Conservation (phyloP, 2,329 filamentous ascomycete genomes). For the Claviceps sp. region DNA sequence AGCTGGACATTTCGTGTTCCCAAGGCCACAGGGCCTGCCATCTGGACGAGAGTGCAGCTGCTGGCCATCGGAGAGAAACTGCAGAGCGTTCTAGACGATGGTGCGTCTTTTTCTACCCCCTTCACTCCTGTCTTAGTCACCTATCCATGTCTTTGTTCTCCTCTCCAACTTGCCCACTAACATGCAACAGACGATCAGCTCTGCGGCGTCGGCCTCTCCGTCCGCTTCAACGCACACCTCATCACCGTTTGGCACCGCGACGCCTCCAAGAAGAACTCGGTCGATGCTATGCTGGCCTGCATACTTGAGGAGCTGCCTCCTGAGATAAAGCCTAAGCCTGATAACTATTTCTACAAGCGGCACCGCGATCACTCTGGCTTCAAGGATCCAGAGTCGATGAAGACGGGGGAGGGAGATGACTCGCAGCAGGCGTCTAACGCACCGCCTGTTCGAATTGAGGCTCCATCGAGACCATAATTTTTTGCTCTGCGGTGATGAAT, state of each 20-base stretch:
- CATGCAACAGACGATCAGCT: constrained; percentile 58
- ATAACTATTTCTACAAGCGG: constrained; percentile 75
- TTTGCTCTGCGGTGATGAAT: background rate
- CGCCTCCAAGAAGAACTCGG: constrained; percentile 62
- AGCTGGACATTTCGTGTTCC: constrained; percentile 87
- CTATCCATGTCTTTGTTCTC: background rate
- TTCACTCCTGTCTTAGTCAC: background rate
- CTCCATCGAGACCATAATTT: constrained; percentile 9
- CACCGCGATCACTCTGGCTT: constrained; percentile 82
- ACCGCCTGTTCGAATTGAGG: constrained; percentile 13
- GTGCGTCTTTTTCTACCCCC: constrained; percentile 30
- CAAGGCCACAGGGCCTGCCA: constrained; percentile 57
- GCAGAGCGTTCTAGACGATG: constrained; percentile 57
- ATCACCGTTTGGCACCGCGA: constrained; percentile 92
- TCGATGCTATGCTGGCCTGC: constrained; percentile 59
- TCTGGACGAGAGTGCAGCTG: constrained; percentile 72
- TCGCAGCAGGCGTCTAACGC: constrained; percentile 29
- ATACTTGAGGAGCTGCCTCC: constrained; percentile 61
- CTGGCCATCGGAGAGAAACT: constrained; percentile 74
- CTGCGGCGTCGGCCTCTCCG: constrained; percentile 75
- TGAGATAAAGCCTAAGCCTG: constrained; percentile 58
- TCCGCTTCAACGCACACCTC: constrained; percentile 79
- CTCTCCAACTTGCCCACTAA: background rate
- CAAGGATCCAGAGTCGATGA: constrained; percentile 33
- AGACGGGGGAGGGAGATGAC: constrained; percentile 12